Conservation (phyloP, 768 basidiomycete genomes). For the Suillus sp. region DNA sequence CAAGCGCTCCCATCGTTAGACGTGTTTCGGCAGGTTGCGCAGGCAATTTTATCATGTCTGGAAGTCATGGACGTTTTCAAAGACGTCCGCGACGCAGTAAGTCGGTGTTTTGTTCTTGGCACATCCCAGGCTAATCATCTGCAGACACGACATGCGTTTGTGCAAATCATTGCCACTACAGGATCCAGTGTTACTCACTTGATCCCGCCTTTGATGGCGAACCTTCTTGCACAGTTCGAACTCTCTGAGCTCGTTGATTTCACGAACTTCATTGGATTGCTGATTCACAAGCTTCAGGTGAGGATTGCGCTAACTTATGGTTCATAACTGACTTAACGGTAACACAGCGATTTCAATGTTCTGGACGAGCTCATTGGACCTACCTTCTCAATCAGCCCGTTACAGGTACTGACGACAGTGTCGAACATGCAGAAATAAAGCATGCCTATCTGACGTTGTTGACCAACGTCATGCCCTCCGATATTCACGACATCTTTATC, state of each 20-base stretch:
- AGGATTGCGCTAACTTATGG: conserved; percentile 13
- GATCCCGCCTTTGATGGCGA: conserved; percentile 87
- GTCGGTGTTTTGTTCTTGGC: conserved; percentile 36
- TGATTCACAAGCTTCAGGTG: conserved; percentile 92
- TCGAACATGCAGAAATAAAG: conserved; percentile 79
- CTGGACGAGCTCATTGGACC: conserved; percentile 90
- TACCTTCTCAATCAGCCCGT: conserved; percentile 75
- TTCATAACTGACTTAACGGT: conserved; percentile 8
- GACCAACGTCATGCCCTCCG: conserved; percentile 78
- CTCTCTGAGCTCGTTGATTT: conserved; percentile 93
- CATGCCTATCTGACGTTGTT: conserved; percentile 86
- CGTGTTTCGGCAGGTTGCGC: no score
- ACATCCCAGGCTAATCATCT: conserved; percentile 16
- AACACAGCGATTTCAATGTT: conserved; percentile 80
- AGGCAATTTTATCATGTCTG: no score
- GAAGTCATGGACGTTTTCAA: conserved; percentile 89
- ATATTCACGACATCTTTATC: conserved; percentile 80
- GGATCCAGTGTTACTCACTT: no score
- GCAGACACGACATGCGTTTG: conserved; percentile 91
- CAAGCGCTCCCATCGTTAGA: no score
- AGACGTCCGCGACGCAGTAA: conserved; percentile 89
- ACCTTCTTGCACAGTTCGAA: conserved; percentile 88
- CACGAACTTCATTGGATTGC: conserved; percentile 89
- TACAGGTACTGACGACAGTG: conserved; percentile 83
- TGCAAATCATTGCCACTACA: conserved; percentile 88